Base-by-base conservation (phyloP, 176 grass and related monocot species). In the Alloteropsis semialata region DNA sequence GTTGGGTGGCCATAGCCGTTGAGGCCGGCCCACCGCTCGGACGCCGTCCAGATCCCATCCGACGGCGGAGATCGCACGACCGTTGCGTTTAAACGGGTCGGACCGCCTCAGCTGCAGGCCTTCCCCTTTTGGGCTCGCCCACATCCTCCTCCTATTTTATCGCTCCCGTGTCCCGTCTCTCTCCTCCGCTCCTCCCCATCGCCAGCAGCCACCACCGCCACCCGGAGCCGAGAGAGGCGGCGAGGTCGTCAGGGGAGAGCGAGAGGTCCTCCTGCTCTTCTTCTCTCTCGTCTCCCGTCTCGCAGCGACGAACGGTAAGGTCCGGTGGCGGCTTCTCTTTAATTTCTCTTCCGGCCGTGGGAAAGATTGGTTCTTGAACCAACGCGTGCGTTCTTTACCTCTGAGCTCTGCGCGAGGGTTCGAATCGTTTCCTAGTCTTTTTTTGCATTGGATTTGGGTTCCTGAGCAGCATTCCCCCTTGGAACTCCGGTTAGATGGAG, bases 1-100 rank as follows among this genome's bases (percentile, higher is more conserved):
- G 1, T 58, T 19, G 41, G 41, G 60, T 79, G 30, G 12, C 48
- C 73, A 78, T 95, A 92, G 93, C 93, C 90, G 93, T 95, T 95
- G 64, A 84, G 56, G 57, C 48, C 74, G 37, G 1, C 69, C 69
- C 58, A 67, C 8, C 21, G 16, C 18, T 7, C 4, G 10, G 7
- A 2, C 0, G 30, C 74, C 66, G 70, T 42, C 62, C 13, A 64
- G 51, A 81, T 65, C 37, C 29, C 19, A 89, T 96, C 88, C 5
- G 76, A 89, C 91, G 94, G 81, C 6, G 12, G 0, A 0, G 0
- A 56, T 87, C 74, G 13, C 13, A 65, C 49, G 87, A 92, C 94
- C 94, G 94, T 96, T 96, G 82, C 53, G 50, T 72, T 77, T 66
- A 70, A 80, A 87, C 72, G 60, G 21, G 24, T 41, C 80, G 16